Evolutionary conservation across 176 grass and related monocot genomes (phyloP).

Genomic region (Eragrostis nindensis): DNA sequence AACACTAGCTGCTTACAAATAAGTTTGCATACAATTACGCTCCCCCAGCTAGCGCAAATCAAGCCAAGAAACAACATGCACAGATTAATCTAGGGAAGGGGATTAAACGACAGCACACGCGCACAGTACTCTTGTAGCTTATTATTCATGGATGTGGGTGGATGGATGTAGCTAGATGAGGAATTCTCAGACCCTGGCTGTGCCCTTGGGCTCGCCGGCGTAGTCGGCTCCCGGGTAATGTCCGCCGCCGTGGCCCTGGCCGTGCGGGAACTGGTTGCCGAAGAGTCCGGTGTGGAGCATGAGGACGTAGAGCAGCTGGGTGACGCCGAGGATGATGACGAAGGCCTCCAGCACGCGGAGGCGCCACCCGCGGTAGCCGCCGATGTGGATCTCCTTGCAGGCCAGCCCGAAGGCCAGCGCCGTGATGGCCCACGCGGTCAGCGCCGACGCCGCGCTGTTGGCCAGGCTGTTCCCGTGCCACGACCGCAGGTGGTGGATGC

Average conservation of each 20-base stretch:
- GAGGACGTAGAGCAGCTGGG: constrained; percentile 83
- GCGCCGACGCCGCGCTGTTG: constrained; percentile 45
- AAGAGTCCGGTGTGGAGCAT: constrained; percentile 75
- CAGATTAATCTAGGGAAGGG: not conserved
- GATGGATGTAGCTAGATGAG: too few species aligned
- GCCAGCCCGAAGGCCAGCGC: constrained; percentile 73
- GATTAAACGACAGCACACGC: not conserved
- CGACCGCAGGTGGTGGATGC: constrained; percentile 61
- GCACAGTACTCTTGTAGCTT: not conserved
- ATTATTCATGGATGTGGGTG: too few species aligned
- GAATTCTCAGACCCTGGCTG: constrained; percentile 28
- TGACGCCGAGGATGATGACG: constrained; percentile 78
- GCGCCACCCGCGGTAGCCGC: constrained; percentile 64
- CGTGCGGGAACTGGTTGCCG: constrained; percentile 60
- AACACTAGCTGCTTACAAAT: too few species aligned
- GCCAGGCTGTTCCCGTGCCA: constrained; percentile 54
- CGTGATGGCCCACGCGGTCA: constrained; percentile 72
- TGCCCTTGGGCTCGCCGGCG: constrained; percentile 51
- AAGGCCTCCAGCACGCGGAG: constrained; percentile 74
- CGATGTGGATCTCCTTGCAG: constrained; percentile 81
- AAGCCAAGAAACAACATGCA: too few species aligned
- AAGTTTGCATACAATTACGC: too few species aligned
- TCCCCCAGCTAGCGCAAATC: too few species aligned
- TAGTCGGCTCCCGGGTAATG: not conserved
- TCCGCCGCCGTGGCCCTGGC: constrained; percentile 54